Evolutionary conservation across 78 protist genomes (phyloP).

Genomic region (Dictyostelium discoideum): DNA sequence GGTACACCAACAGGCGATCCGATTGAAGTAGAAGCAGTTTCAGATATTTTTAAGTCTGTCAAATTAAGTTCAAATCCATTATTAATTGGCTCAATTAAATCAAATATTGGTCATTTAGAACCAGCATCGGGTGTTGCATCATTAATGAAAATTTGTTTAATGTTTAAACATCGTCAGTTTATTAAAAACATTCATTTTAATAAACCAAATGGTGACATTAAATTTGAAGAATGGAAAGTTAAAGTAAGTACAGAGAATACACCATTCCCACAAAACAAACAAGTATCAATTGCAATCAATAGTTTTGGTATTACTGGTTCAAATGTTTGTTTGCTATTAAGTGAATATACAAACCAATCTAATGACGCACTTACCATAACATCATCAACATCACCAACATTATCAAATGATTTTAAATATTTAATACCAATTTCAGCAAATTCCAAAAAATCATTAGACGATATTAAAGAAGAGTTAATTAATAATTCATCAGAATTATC

Average conservation of each 20-base stretch:
- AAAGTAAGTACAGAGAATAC: background rate
- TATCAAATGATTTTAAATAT: constrained; percentile 1
- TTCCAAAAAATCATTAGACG: constrained; percentile 43
- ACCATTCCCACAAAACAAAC: constrained; percentile 15
- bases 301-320: constrained; percentile 91
- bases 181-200: constrained; percentile 19
- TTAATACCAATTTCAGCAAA: constrained; percentile 57
- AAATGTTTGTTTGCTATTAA: constrained; percentile 71
- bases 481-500: background rate
- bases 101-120: constrained; percentile 87
- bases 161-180: constrained; percentile 30
- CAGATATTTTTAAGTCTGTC: background rate
- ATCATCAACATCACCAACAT: background rate
- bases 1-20: constrained; percentile 88
- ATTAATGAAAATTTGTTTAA: constrained; percentile 53
- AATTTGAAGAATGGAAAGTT: constrained; percentile 31
- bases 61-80: background rate
- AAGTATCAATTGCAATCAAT: constrained; percentile 59
- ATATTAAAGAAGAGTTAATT: no score
- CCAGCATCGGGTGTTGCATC: constrained; percentile 64
- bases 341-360: background rate
- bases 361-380: background rate
- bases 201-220: constrained; percentile 18
- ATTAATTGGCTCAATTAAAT: constrained; percentile 81
- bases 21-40: constrained; percentile 7